Conservation (phyloP, 2,329 filamentous ascomycete genomes). For the Emericellopsis cladophorae region DNA sequence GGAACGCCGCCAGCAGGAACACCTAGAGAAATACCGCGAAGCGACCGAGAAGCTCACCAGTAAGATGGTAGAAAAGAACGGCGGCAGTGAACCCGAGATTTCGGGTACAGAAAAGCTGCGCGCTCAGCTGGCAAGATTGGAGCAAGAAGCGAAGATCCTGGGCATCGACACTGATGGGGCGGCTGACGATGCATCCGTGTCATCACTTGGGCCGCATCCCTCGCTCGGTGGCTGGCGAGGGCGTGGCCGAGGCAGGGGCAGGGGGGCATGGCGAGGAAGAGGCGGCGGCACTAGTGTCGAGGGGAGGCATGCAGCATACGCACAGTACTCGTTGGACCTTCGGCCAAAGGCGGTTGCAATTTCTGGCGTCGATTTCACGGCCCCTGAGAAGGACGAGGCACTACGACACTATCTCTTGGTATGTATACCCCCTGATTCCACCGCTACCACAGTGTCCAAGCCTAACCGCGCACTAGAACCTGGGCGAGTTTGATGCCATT, state of each 20-base stretch:
- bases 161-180: constrained; percentile 50
- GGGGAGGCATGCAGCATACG: constrained; percentile 42
- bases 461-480: constrained; percentile 1
- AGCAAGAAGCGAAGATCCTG: constrained; percentile 58
- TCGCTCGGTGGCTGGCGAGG: constrained; percentile 13
- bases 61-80: constrained; percentile 26
- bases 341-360: constrained; percentile 57
- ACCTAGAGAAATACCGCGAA: constrained; percentile 50
- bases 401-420: constrained; percentile 61
- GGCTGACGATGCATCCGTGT: constrained; percentile 3
- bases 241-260: constrained; percentile 15
- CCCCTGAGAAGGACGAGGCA: constrained; percentile 50
- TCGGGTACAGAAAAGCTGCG: constrained; percentile 52
- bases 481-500: constrained; percentile 21
- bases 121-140: constrained; percentile 58
- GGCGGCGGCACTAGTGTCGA: constrained; percentile 27
- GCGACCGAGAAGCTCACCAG: constrained; percentile 53
- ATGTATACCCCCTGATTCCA: constrained; percentile 14
- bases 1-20: constrained; percentile 48
- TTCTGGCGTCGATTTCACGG: constrained; percentile 50
- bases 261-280: constrained; percentile 20
- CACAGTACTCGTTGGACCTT: constrained; percentile 61
- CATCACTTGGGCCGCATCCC: neutral
- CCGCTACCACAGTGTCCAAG: neutral
- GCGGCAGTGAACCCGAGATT: constrained; percentile 10